Percentiles rank a stretch among this genome's conserved stretches.
Evolutionary conservation across 208 protist genomes (phyloP).

Genomic region (Leishmania turanica): DNA sequence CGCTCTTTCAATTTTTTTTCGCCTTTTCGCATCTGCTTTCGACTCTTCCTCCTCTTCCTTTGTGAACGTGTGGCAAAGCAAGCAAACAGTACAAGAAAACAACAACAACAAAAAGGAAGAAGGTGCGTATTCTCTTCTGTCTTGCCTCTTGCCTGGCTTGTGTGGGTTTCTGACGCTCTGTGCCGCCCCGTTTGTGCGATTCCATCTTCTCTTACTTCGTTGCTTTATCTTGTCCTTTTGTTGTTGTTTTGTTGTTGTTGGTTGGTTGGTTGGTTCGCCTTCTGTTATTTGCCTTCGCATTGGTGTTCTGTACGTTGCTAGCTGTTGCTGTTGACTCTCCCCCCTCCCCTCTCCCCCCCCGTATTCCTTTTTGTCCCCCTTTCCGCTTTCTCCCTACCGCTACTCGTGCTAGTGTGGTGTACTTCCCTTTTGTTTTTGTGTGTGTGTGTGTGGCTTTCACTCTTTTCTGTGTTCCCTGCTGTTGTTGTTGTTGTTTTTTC

Average conservation of each 20-base stretch:
- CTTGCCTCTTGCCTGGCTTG: neutral
- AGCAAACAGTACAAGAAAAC: neutral
- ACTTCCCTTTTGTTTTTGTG: neutral
- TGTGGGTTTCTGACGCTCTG: neutral
- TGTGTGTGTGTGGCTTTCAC: neutral
- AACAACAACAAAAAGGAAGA: neutral
- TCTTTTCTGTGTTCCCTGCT: neutral
- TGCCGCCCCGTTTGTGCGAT: neutral
- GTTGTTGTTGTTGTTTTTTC: neutral
- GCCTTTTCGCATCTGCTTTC: neutral
- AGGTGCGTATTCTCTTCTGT: neutral
- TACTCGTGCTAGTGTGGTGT: slow-evolving; percentile 1
- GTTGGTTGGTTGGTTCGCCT: neutral
- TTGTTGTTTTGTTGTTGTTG: neutral
- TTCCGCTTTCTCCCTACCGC: neutral
- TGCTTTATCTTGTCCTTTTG: neutral
- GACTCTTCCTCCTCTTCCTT: neutral
- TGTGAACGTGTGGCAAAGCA: neutral
- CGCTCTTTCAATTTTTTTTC: neutral
- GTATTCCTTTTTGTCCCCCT: neutral
- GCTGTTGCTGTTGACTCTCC: neutral
- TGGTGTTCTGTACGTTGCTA: neutral
- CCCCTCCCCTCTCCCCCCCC: neutral
- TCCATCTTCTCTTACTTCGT: neutral
- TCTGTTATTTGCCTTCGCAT: neutral